Conservation (phyloP, 2,329 filamentous ascomycete genomes). For the Rhytidhysteron rufulum region DNA sequence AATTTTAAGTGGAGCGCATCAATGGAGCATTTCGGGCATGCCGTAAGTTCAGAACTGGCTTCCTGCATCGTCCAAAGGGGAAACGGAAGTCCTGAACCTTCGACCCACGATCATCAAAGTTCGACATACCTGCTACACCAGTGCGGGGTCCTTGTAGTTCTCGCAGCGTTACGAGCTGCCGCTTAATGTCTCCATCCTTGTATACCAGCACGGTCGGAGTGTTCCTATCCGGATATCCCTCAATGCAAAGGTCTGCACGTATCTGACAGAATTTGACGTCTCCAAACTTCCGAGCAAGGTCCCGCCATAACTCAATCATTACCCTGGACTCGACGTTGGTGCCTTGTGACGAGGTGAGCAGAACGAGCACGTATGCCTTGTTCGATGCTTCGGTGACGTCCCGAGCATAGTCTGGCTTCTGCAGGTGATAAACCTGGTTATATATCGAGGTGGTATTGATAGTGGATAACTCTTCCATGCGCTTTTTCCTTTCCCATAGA, state of each 20-base stretch:
- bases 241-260: conserved; percentile 84
- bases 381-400: conserved; percentile 90
- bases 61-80: too few relatives aligned
- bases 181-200: conserved; percentile 85
- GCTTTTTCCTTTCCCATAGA: conserved; percentile 70
- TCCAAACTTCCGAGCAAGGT: conserved; percentile 78
- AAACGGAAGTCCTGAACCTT: too few relatives aligned
- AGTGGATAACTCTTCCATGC: conserved; percentile 74
- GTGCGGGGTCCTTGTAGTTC: conserved; percentile 63
- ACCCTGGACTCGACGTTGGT: conserved; percentile 83
- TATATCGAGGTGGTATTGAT: conserved; percentile 75
- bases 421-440: conserved; percentile 87
- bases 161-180: conserved; percentile 84
- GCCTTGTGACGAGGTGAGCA: conserved; percentile 73
- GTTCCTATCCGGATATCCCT: conserved; percentile 92
- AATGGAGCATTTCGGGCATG: too few relatives aligned
- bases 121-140: conserved; percentile 17
- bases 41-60: too few relatives aligned
- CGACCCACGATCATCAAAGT: too few relatives aligned
- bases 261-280: conserved; percentile 99
- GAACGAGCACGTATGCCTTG: conserved; percentile 65
- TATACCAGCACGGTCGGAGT: conserved; percentile 93
- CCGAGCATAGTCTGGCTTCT: conserved; percentile 87
- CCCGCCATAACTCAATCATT: conserved; percentile 79
- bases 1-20: too few relatives aligned